These are phyloP conservation scores for Fusarium acutatum DNA, from an alignment of 2,329 filamentous ascomycete genomes.

Conservation along the genomic window DNA sequence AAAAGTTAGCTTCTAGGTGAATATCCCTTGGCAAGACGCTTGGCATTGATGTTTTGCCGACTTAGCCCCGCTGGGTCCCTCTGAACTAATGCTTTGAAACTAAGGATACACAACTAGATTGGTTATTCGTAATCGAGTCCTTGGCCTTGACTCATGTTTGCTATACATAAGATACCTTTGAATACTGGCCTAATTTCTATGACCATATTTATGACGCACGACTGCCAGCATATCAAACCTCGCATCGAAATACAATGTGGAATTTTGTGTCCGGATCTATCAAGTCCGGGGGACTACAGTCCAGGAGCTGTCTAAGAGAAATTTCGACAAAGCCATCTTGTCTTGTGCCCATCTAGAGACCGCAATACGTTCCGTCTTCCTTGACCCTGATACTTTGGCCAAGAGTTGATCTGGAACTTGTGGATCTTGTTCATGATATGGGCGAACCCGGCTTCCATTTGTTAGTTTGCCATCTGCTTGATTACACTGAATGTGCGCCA, in stretches of 20 bases:
- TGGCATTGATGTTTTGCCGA: background rate
- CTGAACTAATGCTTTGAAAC: no score
- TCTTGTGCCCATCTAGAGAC: fast-evolving
- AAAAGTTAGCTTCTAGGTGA: background rate
- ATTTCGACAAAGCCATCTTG: fast-evolving
- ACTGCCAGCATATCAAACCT: background rate
- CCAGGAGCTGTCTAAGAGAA: fast-evolving
- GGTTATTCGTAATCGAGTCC: background rate
- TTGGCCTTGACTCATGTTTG: background rate
- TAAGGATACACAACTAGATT: no score
- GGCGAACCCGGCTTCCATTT: fast-evolving
- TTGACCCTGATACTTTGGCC: background rate
- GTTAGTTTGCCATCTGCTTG: fast-evolving
- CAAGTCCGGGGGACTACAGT: fast-evolving
- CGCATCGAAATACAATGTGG: fast-evolving
- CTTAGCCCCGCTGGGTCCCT: background rate
- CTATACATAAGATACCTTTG: fast-evolving
- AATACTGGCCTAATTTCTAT: fast-evolving
- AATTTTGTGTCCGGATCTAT: fast-evolving
- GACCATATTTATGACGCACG: fast-evolving
- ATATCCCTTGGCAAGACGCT: background rate
- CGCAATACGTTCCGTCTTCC: fast-evolving
- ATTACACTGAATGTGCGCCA: fast-evolving
- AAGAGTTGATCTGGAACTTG: background rate
- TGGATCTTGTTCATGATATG: background rate